Evolutionary conservation across 768 basidiomycete genomes (phyloP), one percentile per base, ranked within the genome.

Genomic region (Podaxis mareebaensis): DNA sequence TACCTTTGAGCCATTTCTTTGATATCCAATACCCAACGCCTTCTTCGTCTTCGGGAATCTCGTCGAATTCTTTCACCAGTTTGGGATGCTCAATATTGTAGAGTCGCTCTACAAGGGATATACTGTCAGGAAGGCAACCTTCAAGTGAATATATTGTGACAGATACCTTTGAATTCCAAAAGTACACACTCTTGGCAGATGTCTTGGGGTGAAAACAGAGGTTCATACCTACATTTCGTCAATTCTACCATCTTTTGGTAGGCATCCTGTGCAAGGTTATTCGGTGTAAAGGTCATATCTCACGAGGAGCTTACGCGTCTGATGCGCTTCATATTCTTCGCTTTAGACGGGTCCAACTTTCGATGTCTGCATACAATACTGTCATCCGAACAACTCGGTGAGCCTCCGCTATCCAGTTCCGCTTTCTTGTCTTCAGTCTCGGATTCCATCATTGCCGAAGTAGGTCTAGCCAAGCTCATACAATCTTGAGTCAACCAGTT

Each of bases 1-100:
- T 62, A 90, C 92, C 92, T 83, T 82, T 89, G 3, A 90, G 72
- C 93, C 93, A 95, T 5, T 75, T 72, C 70, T 88, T 92, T 0
- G 93, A 94, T 69, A 94, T 85, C 88, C 89, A 92, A 71, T 81
- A 88, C 6, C 83, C 83, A 15, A 74, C 72, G 60, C 83, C 82
- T 12, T 76, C 75, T 3, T 75, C 74, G 10, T 79, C 74, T 28
- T 80, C 76, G 42, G 78, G 78, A 5, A 85, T 71, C 3, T 81
- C 78, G 53, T 92, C 87, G 61, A 92, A 89, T 59, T 78, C 72
- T 28, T 77, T 72, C 0, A 91, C 85, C n/a, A 81, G 71, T 49
- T 76, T 79, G 26, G 88, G 86, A 71, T 94, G 92, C 65, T 88
- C 81, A 17, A 83, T 77, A 65, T 84, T 82, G 72, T 94, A 94